phyloP scores from a whole-genome alignment of 257 asterid species.

The Scutellaria barbata region DNA sequence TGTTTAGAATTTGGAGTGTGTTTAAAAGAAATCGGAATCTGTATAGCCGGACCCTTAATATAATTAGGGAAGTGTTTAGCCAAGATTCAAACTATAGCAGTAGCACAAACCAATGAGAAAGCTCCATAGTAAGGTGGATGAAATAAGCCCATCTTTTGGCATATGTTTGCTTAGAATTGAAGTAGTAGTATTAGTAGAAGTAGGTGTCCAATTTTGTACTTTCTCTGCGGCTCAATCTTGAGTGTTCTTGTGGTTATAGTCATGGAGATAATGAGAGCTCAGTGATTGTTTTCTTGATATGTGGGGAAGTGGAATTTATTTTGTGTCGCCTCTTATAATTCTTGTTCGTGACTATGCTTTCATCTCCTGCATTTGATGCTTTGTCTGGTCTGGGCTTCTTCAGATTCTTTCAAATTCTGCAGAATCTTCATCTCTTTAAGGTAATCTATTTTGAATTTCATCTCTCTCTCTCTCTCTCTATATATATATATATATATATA shows the following conservation, averaged over 20 bases:
- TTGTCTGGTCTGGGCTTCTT: slow-evolving; percentile 62
- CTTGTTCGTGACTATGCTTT: slow-evolving; percentile 55
- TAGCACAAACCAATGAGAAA: slow-evolving; percentile 31
- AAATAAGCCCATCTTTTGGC: slow-evolving; percentile 37
- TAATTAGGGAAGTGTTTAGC: slow-evolving; percentile 12
- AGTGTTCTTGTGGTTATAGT: slow-evolving; percentile 46
- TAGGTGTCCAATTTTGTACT: slow-evolving; percentile 33
- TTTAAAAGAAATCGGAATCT: no score
- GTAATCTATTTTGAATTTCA: slow-evolving; percentile 39
- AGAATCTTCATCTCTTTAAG: slow-evolving; percentile 60
- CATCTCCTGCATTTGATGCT: slow-evolving; percentile 52
- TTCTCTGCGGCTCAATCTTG: slow-evolving; percentile 37
- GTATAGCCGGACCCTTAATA: no score
- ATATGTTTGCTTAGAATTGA: slow-evolving; percentile 58
- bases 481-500: not conserved
- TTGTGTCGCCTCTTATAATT: slow-evolving; percentile 46
- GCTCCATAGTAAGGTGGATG: slow-evolving; percentile 33
- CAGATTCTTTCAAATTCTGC: slow-evolving; percentile 63
- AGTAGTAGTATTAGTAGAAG: slow-evolving; percentile 28
- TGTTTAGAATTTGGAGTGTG: no score
- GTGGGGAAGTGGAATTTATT: slow-evolving; percentile 49
- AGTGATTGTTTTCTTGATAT: no score
- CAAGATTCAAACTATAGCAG: slow-evolving; percentile 33
- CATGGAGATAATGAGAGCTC: slow-evolving; percentile 32
- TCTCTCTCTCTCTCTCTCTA: not conserved